These are phyloP conservation scores for Syncephalastrum monosporum DNA, from an alignment of 371 early-diverging fungal species.

Conservation along the genomic window DNA sequence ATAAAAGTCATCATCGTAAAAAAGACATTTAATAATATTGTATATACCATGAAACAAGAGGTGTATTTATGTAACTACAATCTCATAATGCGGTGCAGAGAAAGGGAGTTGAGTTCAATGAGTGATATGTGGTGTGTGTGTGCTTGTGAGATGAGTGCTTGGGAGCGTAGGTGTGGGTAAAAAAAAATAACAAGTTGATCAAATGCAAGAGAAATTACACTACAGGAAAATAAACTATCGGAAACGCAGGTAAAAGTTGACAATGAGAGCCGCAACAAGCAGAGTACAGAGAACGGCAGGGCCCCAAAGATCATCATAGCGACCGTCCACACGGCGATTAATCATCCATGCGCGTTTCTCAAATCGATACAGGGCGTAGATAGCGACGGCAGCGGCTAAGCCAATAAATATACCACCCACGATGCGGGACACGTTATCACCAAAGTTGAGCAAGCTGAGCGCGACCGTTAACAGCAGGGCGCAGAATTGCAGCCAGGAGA, in stretches of 20 bases:
- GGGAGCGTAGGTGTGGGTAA: background rate
- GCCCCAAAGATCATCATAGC: slow-evolving; percentile 64
- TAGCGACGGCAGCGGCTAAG: slow-evolving; percentile 75
- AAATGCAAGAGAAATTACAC: slow-evolving; percentile 2
- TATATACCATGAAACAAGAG: background rate
- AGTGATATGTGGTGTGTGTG: slow-evolving; percentile 3
- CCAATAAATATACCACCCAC: slow-evolving; percentile 79
- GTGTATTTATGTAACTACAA: slow-evolving; percentile 3
- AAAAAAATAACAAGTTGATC: slow-evolving; percentile 1
- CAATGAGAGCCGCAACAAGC: slow-evolving; percentile 60
- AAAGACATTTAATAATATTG: slow-evolving; percentile 3
- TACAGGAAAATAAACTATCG: slow-evolving; percentile 7
- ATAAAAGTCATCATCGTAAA: background rate
- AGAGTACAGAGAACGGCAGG: slow-evolving; percentile 88
- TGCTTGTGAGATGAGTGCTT: background rate
- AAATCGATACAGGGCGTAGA: slow-evolving; percentile 89
- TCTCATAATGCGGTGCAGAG: slow-evolving; percentile 1
- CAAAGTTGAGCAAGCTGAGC: slow-evolving; percentile 87
- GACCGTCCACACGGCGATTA: slow-evolving; percentile 52
- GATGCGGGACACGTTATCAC: slow-evolving; percentile 66
- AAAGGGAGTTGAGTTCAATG: background rate
- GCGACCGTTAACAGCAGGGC: slow-evolving; percentile 78
- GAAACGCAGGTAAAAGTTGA: slow-evolving; percentile 48
- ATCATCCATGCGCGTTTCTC: slow-evolving; percentile 84
- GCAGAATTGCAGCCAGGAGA: slow-evolving; percentile 87